phyloP scores from a whole-genome alignment of 805 yeast species.

The Teunomyces kruisii region DNA sequence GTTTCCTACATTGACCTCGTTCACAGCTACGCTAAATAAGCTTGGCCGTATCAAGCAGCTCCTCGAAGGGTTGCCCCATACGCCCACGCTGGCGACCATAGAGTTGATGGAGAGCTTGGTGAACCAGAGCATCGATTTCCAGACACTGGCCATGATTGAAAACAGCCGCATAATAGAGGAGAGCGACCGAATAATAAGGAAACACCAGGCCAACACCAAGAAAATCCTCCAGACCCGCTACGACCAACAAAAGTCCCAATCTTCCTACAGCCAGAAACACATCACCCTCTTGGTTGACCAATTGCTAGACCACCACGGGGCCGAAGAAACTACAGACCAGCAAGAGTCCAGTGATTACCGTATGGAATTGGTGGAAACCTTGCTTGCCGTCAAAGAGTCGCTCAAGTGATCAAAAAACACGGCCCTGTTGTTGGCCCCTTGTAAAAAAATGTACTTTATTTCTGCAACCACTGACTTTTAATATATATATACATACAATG shows the following conservation, averaged over 20 bases:
- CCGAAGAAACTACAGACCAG: not conserved
- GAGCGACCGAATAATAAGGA: conserved; percentile 4
- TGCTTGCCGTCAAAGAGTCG: not conserved
- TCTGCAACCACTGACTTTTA: too few relatives aligned
- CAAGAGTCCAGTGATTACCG: not conserved
- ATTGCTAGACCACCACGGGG: not conserved
- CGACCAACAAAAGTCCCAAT: not conserved
- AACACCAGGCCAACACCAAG: conserved; percentile 6
- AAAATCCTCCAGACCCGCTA: conserved; percentile 5
- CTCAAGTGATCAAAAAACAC: not conserved
- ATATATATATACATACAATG: too few relatives aligned
- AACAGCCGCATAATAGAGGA: conserved; percentile 5
- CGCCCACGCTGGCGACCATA: not conserved
- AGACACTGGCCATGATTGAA: conserved; percentile 3
- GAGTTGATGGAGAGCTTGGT: conserved; percentile 1
- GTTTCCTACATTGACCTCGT: not conserved
- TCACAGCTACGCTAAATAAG: not conserved
- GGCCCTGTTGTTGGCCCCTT: not conserved
- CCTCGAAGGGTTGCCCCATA: not conserved
- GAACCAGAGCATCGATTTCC: conserved; percentile 1
- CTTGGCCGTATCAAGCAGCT: not conserved
- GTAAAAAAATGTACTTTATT: conserved; percentile 1
- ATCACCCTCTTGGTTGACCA: not conserved
- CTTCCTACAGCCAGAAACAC: not conserved
- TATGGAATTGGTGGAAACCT: conserved; percentile 1